Base-by-base conservation (phyloP, 2,329 filamentous ascomycete genomes). In the Cladosporium halotolerans region DNA sequence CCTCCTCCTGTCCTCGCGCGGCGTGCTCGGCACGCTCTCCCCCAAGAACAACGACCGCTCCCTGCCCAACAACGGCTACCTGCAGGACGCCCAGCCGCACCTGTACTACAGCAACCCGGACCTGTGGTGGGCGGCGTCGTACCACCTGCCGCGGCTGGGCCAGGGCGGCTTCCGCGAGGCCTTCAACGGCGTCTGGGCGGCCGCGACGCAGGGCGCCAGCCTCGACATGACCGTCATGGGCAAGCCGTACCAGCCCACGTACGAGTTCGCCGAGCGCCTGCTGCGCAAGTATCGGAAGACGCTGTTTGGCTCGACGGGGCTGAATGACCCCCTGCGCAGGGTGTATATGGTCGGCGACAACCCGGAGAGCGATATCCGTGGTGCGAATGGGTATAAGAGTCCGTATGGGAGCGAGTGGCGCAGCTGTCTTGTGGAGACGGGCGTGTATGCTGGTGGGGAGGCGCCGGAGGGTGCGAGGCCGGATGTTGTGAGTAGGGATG, bases 91-190 rank as follows among this genome's bases (percentile, higher is more conserved):
- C 1, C 91, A 96, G 68, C 89, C 93, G 0, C 76, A 76, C 14
- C 73, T 97, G 6, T 95, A 86, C 75, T 96, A 95, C 69, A 91
- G 85, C 43, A 97, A 97, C 69, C 83, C 88, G 1, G 93, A 99
- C 70, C 75, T 97, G 3, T 79, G 90, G 64, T 99, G 91, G 91
- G 87, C 89, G 48, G 86, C 90, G 1, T 81, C 81, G 33, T 92
- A 95, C 69, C 88, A 87, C 56, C 80, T 92, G 46, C 89, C 92
- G 31, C 85, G 93, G 4, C 80, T 97, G 40, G 93, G 92, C 1
- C 93, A 96, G 69, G 93, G 93, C 14, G 90, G 88, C 1, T 97
- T 97, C 71, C 82, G 88, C 57, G 86, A 86, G 42, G 88, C 90
- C 0, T 72, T 97, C 13, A 81, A 84, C 59, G 91, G 90, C 0